These are phyloP conservation scores for Cymodocea nodosa DNA, from an alignment of 116 monocot genomes.

Conservation along the genomic window DNA sequence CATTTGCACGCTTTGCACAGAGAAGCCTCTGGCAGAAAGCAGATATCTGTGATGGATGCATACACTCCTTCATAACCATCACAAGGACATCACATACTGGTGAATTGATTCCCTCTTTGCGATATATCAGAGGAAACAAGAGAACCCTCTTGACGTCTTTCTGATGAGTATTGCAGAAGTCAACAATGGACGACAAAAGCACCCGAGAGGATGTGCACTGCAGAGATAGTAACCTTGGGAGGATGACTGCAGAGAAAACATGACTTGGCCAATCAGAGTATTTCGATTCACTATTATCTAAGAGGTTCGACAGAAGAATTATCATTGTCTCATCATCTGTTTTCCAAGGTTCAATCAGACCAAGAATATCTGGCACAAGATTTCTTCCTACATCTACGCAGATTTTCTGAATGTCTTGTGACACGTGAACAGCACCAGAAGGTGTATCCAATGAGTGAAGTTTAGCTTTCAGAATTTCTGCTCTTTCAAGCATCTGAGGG, in stretches of 20 bases:
- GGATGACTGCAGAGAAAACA: constrained; percentile 45
- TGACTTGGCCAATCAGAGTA: constrained; percentile 19
- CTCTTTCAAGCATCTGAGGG: constrained; percentile 15
- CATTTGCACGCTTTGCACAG: constrained; percentile 11
- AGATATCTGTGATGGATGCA: constrained; percentile 52
- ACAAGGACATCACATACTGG: constrained; percentile 40
- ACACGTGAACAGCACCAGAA: constrained; percentile 19
- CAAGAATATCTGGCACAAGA: constrained; percentile 17
- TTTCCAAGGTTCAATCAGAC: constrained; percentile 57
- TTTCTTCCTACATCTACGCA: constrained; percentile 29
- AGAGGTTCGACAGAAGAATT: constrained; percentile 40
- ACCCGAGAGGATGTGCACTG: constrained; percentile 35
- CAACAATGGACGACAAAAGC: constrained; percentile 31
- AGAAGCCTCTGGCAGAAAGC: constrained; percentile 67
- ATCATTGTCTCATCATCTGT: constrained; percentile 43
- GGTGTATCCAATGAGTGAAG: constrained; percentile 17
- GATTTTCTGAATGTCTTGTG: constrained; percentile 34
- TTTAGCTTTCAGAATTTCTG: constrained; percentile 25
- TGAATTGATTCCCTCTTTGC: constrained; percentile 49
- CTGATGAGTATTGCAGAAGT: constrained; percentile 54
- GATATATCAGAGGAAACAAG: constrained; percentile 44
- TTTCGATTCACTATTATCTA: neutral
- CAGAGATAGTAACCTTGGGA: constrained; percentile 49
- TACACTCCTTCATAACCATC: constrained; percentile 57
- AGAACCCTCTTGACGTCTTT: constrained; percentile 37